Conservation (phyloP, 2,329 filamentous ascomycete species). For the Fusarium piperis region DNA sequence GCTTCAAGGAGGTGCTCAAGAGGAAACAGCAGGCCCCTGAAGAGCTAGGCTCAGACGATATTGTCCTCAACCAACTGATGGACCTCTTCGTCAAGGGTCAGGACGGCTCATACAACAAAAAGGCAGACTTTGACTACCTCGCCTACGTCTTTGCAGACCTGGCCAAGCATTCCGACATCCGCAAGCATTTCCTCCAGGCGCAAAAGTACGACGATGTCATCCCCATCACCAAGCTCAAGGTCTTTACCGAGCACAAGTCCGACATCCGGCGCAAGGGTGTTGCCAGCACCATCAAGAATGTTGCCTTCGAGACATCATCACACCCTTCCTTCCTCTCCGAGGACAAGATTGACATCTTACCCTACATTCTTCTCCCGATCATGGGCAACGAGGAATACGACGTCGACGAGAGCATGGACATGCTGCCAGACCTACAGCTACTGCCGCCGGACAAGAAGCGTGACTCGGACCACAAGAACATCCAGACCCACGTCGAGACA, state of each 20-base stretch:
- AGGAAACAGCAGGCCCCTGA: slow-evolving; percentile 75
- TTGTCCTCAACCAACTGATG: slow-evolving; percentile 88
- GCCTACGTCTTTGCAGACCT: slow-evolving; percentile 95
- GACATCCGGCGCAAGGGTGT: slow-evolving; percentile 89
- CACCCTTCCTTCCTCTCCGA: slow-evolving; percentile 78
- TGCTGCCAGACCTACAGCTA: slow-evolving; percentile 91
- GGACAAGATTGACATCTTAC: slow-evolving; percentile 80
- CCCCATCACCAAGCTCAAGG: slow-evolving; percentile 90
- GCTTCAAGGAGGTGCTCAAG: slow-evolving; percentile 73
- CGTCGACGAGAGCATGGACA: slow-evolving; percentile 84
- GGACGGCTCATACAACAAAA: slow-evolving; percentile 81
- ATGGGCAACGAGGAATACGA: slow-evolving; percentile 89
- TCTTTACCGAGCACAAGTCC: slow-evolving; percentile 92
- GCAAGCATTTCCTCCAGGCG: slow-evolving; percentile 76
- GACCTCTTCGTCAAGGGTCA: slow-evolving; percentile 96
- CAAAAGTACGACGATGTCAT: slow-evolving; percentile 84
- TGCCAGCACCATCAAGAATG: slow-evolving; percentile 95
- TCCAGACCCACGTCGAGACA: slow-evolving; percentile 90
- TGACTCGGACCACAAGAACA: slow-evolving; percentile 78
- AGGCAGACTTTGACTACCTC: slow-evolving; percentile 91
- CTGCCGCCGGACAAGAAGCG: slow-evolving; percentile 89
- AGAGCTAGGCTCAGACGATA: slow-evolving; percentile 75
- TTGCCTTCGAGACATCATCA: slow-evolving; percentile 80
- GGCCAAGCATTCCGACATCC: slow-evolving; percentile 79
- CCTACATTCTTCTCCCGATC: slow-evolving; percentile 88